Percentiles rank a stretch among this genome's conserved stretches.
These are phyloP conservation scores for Linum usitatissimum DNA, from an alignment of 345 rosid species.

Conservation along the genomic window DNA sequence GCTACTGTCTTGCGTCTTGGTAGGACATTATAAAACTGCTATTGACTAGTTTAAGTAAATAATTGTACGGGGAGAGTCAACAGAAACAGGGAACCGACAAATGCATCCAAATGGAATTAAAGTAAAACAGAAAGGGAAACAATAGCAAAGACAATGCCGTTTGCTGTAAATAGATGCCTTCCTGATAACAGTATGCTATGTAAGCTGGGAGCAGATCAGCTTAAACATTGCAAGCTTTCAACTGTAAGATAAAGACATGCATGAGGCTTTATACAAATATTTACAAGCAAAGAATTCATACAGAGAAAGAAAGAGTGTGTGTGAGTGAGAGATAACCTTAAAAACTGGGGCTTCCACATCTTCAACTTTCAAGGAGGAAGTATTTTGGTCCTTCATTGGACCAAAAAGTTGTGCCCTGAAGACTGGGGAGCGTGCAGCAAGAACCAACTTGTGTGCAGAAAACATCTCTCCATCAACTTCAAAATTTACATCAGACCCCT, in stretches of 20 bases:
- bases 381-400: slow-evolving; percentile 27
- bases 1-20: not conserved
- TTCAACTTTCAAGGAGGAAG: slow-evolving; percentile 21
- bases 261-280: too few species aligned
- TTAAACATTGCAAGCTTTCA: too few species aligned
- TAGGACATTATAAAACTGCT: not conserved
- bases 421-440: slow-evolving; percentile 25
- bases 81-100: not conserved
- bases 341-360: slow-evolving; percentile 26
- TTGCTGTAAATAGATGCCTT: not conserved
- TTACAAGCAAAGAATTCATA: not conserved
- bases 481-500: slow-evolving; percentile 20
- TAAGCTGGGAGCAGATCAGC: too few species aligned
- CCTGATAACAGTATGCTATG: not conserved
- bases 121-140: not conserved
- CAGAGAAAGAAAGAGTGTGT: not conserved
- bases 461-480: slow-evolving; percentile 23
- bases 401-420: slow-evolving; percentile 28
- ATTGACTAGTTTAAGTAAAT: not conserved
- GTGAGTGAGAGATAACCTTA: slow-evolving; percentile 16
- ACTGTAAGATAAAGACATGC: too few species aligned
- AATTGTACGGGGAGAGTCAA: not conserved
- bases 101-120: not conserved
- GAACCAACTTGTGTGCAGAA: slow-evolving; percentile 27
- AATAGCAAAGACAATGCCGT: not conserved